Conservation (phyloP, 2,329 filamentous ascomycete genomes). For the Claviceps cyperi region DNA sequence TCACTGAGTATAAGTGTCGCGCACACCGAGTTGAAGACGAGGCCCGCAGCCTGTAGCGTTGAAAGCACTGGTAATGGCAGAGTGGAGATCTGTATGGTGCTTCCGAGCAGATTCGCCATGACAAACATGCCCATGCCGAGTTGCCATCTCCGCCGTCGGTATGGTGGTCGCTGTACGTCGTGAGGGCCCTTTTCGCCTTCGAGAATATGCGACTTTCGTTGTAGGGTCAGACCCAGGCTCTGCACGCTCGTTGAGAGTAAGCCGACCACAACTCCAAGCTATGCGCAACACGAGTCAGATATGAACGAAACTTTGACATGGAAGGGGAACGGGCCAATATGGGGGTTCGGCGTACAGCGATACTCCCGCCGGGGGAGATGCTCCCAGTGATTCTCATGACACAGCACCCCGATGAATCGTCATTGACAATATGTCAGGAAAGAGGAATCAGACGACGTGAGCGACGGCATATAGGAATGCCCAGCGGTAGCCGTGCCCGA, state of each 20-base stretch:
- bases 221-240: conserved; percentile 84
- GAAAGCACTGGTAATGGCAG: conserved; percentile 87
- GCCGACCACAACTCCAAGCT: conserved; percentile 89
- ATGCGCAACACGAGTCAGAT: conserved; percentile 1
- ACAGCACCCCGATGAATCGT: conserved; percentile 25
- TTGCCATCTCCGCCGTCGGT: conserved; percentile 87
- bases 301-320: no score
- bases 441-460: not conserved
- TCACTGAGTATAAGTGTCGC: conserved; percentile 85
- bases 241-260: conserved; percentile 88
- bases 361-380: conserved; percentile 63
- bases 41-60: conserved; percentile 83
- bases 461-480: conserved; percentile 3
- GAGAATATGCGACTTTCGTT: conserved; percentile 94
- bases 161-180: conserved; percentile 70
- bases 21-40: conserved; percentile 98
- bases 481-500: not conserved
- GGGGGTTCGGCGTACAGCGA: conserved; percentile 43
- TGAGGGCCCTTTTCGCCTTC: conserved; percentile 84
- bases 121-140: conserved; percentile 96
- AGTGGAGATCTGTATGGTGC: conserved; percentile 94
- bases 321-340: not conserved
- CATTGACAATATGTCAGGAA: conserved; percentile 25
- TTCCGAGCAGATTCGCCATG: conserved; percentile 83
- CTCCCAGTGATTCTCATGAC: conserved; percentile 60